phyloP scores from a whole-genome alignment of 345 rosid genomes.

The Cardiospermum halicacabum region DNA sequence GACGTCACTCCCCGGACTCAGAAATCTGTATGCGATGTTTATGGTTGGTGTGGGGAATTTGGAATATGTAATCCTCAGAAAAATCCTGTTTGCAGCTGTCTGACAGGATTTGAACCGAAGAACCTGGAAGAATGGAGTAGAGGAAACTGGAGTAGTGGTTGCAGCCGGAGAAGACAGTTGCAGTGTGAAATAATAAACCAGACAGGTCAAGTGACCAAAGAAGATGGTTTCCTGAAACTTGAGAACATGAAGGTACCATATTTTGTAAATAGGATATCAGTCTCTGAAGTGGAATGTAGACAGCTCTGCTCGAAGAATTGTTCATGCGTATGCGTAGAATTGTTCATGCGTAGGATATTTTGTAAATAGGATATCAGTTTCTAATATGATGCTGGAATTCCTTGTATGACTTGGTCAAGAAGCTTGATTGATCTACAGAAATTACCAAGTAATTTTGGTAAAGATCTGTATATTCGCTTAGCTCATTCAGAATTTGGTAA shows the following conservation, averaged over 20 bases:
- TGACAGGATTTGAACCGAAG: constrained; percentile 45
- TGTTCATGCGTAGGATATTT: background rate
- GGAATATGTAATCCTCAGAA: constrained; percentile 33
- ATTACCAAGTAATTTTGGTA: background rate
- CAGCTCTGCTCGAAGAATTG: background rate
- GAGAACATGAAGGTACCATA: background rate
- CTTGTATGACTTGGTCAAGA: constrained; percentile 25
- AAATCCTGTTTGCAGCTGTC: constrained; percentile 41
- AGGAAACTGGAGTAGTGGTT: constrained; percentile 47
- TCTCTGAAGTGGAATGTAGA: background rate
- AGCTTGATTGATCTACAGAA: background rate
- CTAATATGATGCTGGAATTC: background rate
- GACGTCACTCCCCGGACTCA: background rate
- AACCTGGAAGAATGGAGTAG: constrained; percentile 34
- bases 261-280: background rate
- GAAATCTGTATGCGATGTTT: constrained; percentile 30
- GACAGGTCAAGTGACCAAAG: constrained; percentile 19
- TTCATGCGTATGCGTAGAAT: too few species aligned
- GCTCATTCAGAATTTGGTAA: background rate
- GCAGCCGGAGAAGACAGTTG: constrained; percentile 31
- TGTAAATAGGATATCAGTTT: too few species aligned
- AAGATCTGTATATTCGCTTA: background rate
- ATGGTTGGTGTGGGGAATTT: constrained; percentile 47
- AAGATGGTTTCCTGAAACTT: constrained; percentile 30
- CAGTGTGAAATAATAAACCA: constrained; percentile 23